These are phyloP conservation scores for Pseudonectria buxi DNA, from an alignment of 2,329 filamentous ascomycete species.

Conservation along the genomic window DNA sequence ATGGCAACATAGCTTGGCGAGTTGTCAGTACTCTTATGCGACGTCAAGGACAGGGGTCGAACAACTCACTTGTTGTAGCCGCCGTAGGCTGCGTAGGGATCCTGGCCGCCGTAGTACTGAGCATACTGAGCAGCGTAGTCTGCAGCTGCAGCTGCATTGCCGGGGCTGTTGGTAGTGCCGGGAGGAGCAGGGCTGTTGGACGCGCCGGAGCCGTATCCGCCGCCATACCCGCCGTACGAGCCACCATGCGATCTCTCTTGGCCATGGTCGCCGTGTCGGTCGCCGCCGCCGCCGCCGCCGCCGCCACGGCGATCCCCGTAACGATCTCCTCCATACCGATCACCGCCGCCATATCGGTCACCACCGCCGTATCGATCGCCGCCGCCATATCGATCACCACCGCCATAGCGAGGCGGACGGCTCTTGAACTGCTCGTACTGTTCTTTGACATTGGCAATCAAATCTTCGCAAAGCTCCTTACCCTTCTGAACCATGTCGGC, in stretches of 20 bases:
- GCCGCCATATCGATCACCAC: slow-evolving; percentile 40
- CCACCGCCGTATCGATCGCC: no score
- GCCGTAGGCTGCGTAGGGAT: slow-evolving; percentile 87
- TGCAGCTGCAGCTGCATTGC: slow-evolving; percentile 17
- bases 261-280: slow-evolving; percentile 26
- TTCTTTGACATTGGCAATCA: slow-evolving; percentile 78
- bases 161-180: slow-evolving; percentile 19
- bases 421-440: slow-evolving; percentile 91
- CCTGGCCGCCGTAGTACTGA: slow-evolving; percentile 67
- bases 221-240: slow-evolving; percentile 25
- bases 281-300: slow-evolving; percentile 27
- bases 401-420: slow-evolving; percentile 62
- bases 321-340: slow-evolving; percentile 12
- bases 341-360: slow-evolving; percentile 36
- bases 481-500: slow-evolving; percentile 77
- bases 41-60: background rate
- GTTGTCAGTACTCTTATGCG: slow-evolving; percentile 15
- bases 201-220: slow-evolving; percentile 22
- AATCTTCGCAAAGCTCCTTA: slow-evolving; percentile 81
- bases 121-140: slow-evolving; percentile 80
- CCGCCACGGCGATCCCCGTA: slow-evolving; percentile 36
- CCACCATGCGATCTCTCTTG: slow-evolving; percentile 32
- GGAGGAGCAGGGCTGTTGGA: slow-evolving; percentile 32
- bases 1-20: slow-evolving; percentile 54
- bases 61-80: slow-evolving; percentile 67